Conservation (phyloP, 78 protist species). For the Speleostelium caveatum region DNA sequence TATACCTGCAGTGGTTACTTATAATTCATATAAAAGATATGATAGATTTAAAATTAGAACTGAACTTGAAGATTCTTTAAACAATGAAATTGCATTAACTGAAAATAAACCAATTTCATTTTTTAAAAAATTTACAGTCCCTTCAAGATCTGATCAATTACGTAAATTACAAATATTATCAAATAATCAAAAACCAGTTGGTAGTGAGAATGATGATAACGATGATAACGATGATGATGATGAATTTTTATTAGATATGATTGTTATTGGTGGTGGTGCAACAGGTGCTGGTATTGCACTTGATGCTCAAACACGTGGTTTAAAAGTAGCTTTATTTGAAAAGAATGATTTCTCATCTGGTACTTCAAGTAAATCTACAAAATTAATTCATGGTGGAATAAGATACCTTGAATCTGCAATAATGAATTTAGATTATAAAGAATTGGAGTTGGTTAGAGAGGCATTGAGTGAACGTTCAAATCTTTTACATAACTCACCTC, state of each 20-base stretch:
- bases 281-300: constrained; percentile 94
- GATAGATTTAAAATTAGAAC: neutral
- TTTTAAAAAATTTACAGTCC: neutral
- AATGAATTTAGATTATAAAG: constrained; percentile 74
- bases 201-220: neutral
- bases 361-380: constrained; percentile 92
- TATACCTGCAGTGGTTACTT: neutral
- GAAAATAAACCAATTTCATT: neutral
- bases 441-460: constrained; percentile 85
- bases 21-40: neutral
- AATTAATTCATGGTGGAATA: constrained; percentile 95
- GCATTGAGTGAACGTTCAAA: constrained; percentile 89
- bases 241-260: constrained; percentile 75
- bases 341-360: constrained; percentile 93
- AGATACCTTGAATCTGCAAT: constrained; percentile 93
- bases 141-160: neutral
- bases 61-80: neutral
- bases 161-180: neutral
- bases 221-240: neutral
- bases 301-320: constrained; percentile 90
- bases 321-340: constrained; percentile 74
- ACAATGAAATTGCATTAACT: neutral
- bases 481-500: constrained; percentile 90
- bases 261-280: constrained; percentile 96
- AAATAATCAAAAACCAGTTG: neutral